Base-by-base conservation (phyloP, 352 stramenopile genomes). In the Pythium sukuiense region DNA sequence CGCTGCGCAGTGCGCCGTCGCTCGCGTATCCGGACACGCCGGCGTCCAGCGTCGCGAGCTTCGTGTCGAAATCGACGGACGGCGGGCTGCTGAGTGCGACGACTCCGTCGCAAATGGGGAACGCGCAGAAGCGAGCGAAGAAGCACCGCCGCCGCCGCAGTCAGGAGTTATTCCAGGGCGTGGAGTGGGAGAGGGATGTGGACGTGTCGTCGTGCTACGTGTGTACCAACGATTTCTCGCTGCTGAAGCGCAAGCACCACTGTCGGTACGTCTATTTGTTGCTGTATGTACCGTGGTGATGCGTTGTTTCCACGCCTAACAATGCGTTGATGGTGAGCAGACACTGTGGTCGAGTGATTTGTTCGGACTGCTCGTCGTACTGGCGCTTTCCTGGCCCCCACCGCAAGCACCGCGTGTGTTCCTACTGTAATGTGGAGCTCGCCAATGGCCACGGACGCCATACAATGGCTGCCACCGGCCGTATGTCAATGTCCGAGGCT, bases 211-310 rank as follows among this genome's bases (percentile, higher is more conserved):
- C 61, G 53, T 93, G 85, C 58, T 73, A 71, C 18, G 65, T 87
- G n/a, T 93, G 85, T 61, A 49, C 46, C 3, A 76, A 69, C 30
- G 71, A 81, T 20, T 93, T 93, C 41, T 92, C 85, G 39, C 52
- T 93, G 14, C 63, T 91, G 52, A 79, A 75, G 60, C 80, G 85
- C 55, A 92, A 90, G 65, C 85, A 93, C 43, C 85, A 93, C 61
- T 93, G 85, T 53, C 80, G 85, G 63, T 85, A 76, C 58, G 73
- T 63, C 2, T 1, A 20, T 56, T 59, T 18, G 29, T 5, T 60
- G 26, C 26, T 35, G 20, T 33, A 6, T n/a, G 48, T n/a, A 45
- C 32, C 20, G 4, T 18, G 11, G 48, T 27, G 3, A 6, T 43
- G 2, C 48, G 16, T 32, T 29, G 48, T 7, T 55, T 11, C 53